A percentile compares a stretch with the other conserved stretches of the same genome.
Conservation (phyloP, 2,329 filamentous ascomycete species). For the Trichoderma harzianum region DNA sequence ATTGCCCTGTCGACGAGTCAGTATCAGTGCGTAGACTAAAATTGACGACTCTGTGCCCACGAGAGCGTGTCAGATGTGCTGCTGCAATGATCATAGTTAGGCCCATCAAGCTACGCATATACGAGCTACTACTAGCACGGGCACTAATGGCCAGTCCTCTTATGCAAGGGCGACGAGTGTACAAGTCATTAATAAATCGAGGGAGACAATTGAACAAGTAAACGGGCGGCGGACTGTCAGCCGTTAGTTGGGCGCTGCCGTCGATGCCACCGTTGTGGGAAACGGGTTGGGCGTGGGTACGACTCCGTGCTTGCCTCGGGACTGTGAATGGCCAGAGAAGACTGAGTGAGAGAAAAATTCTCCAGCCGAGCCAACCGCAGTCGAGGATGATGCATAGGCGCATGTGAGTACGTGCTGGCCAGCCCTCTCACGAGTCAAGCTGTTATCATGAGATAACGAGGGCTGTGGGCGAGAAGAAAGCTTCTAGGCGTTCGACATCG, state of each 20-base stretch:
- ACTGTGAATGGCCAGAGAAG: conserved; percentile 5
- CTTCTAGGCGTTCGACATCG: neutral
- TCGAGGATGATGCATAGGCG: neutral
- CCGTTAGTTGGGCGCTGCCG: conserved; percentile 1
- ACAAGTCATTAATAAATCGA: neutral
- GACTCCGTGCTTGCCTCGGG: neutral
- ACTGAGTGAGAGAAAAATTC: neutral
- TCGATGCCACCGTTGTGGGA: conserved; percentile 6
- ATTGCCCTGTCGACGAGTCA: neutral
- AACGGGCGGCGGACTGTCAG: neutral
- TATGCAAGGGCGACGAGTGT: conserved; percentile 5
- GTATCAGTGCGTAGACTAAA: neutral
- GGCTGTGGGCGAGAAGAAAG: neutral
- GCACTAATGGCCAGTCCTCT: neutral
- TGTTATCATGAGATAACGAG: conserved; percentile 11
- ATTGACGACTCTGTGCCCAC: neutral
- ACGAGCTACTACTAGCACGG: neutral
- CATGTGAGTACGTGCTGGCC: conserved; percentile 1
- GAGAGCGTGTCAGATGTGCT: neutral
- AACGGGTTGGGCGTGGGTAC: neutral
- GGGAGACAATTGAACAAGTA: conserved; percentile 6
- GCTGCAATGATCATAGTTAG: neutral
- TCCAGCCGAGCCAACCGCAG: conserved; percentile 17
- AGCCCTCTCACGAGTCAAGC: neutral
- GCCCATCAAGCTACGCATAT: neutral